Evolutionary conservation across 208 protist genomes (phyloP), one percentile per base, ranked within the genome.

Genomic region (Wallacemonas sp.): DNA sequence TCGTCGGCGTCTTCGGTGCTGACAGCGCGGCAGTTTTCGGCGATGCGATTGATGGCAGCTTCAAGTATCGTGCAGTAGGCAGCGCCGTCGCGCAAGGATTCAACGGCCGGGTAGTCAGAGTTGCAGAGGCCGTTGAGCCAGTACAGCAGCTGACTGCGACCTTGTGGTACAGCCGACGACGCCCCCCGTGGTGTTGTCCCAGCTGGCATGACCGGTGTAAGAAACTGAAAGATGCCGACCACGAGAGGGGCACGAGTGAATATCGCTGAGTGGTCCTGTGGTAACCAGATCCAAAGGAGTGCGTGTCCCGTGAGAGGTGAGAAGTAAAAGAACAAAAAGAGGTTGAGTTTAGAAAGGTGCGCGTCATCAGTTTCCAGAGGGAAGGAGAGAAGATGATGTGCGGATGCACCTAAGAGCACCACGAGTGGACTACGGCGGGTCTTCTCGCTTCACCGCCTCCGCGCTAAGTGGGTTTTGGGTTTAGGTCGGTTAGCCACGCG

Each of bases 41-140:
- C 76, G 26, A 90, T 81, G 37, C 84, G 81, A 53, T 45, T 76
- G 3, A 79, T 63, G 17, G 84, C 71, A 22, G 89, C 89, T 60
- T 95, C 86, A 21, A 92, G 58, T 37, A 92, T 60, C 21, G 86
- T 90, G 64, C 81, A 92, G 67, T 95, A 95, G 2, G 89, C 85
- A 0, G 79, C 84, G 0, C 86, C 86, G 58, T 95, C 89, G 42
- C 89, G 83, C 10, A 95, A 53, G 17, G 82, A 92, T 62, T 91
- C 85, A 21, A 95, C 78, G 0, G 81, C 71, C 1, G 89, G 89
- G 39, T 95, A 95, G 27, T 89, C 74, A 9, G 86, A 59, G 29
- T 72, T 77, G 64, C 89, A 95, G 13, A 95, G 66, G 21, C 69
- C 80, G 55, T 95, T 95, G 29, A 95, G 70, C 89, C 89, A 95